phyloP scores from a whole-genome alignment of 164 flowering plant species.

The Macadamia integrifolia region DNA sequence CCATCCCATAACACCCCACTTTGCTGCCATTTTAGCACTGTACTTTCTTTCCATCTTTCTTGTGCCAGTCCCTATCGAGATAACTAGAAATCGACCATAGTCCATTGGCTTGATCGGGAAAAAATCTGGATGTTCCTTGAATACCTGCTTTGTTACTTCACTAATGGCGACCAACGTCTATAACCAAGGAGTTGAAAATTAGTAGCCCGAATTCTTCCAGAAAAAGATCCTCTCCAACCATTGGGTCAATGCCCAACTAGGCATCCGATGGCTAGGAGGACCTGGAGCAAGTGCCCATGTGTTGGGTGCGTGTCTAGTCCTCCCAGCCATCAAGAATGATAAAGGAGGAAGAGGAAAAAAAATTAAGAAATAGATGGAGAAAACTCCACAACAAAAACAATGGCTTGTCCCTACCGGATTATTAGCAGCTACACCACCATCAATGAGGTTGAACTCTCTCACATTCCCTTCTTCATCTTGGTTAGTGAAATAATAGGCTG shows the following conservation, averaged over 20 bases:
- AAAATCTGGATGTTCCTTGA: neutral
- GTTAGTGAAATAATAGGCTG: neutral
- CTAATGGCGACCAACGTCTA: neutral
- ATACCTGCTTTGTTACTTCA: neutral
- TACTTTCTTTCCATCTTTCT: neutral
- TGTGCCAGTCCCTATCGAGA: neutral
- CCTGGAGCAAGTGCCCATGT: too few relatives aligned
- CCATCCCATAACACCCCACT: neutral
- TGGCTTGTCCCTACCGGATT: neutral
- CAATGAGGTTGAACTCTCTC: neutral
- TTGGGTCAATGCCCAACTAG: too few relatives aligned
- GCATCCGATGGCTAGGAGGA: too few relatives aligned
- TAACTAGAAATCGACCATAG: neutral
- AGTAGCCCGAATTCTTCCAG: too few relatives aligned
- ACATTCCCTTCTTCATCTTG: neutral
- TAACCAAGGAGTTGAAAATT: neutral
- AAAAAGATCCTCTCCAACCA: too few relatives aligned
- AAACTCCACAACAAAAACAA: too few relatives aligned
- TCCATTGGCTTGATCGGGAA: constrained; percentile 1
- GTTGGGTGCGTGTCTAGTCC: too few relatives aligned
- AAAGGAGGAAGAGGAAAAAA: too few relatives aligned
- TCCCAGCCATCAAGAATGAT: too few relatives aligned
- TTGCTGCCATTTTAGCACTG: neutral
- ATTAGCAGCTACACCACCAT: neutral
- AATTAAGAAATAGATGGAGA: too few relatives aligned